Base-by-base conservation (phyloP, 805 yeast genomes). In the Yarrowia sp. region DNA sequence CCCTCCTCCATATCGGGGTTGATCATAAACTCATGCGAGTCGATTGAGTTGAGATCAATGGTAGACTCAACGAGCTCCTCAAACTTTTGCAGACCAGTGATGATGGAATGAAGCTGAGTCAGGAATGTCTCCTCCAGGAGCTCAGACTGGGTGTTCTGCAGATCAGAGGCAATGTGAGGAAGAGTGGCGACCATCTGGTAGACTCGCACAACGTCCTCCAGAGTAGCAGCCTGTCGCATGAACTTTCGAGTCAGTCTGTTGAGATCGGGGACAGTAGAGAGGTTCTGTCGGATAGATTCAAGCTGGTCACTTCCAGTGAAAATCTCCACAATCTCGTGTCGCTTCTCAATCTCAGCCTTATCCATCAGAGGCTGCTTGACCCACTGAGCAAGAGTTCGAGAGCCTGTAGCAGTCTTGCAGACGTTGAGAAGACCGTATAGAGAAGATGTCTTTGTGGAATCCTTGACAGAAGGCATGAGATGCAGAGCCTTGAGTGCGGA, bases 51-150 rank as follows among this genome's bases (percentile, higher is more conserved):
- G 56, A 95, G 80, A 75, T 95, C 99, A 33, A 95, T 87, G 0
- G 98, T 93, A 2, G 96, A 89, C 76, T 95, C 98, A 10, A 95
- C 93, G 75, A 95, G 82, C 74, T 92, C 97, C 75, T 90, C 89
- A 47, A 89, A 84, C 72, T 90, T 92, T 17, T 78, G 75, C 63
- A 95, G 80, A 1, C 89, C 84, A 42, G 63, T n/a, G 19, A 56
- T 56, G 34, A 56, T 42, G 2, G 63, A 39, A 2, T 76, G 77
- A 44, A 83, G 78, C 34, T 82, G 82, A 15, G 77, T 73, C 2
- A 85, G 76, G 90, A 96, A 94, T 46, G 80, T 78, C 19, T 76
- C 71, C 13, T 78, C 74, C 10, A 90, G 75, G 17, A 71, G 58
- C 47, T 76, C 74, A 13, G 80, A 83, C 8, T 76, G 80, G 12